phyloP scores from a whole-genome alignment of 2,329 filamentous ascomycete genomes.

The Neoscytalidium dimidiatum region DNA sequence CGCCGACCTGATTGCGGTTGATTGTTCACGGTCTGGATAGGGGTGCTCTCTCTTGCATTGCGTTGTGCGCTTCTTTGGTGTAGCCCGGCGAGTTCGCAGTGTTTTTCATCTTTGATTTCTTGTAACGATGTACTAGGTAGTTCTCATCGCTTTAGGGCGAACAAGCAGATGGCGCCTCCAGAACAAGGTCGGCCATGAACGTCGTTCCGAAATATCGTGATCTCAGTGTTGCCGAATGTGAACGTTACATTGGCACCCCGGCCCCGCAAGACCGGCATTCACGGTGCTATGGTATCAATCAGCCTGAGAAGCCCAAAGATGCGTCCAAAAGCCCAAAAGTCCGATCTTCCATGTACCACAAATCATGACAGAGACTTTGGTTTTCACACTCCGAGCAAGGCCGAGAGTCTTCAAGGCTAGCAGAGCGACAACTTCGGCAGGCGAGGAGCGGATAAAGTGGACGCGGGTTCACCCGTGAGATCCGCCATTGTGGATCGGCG shows the following conservation, averaged over 20 bases:
- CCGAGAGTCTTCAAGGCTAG: no score
- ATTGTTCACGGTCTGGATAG: slow-evolving; percentile 14
- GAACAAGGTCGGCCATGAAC: neutral
- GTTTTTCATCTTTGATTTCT: neutral
- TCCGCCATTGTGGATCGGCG: slow-evolving; percentile 15
- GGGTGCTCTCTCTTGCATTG: slow-evolving; percentile 13
- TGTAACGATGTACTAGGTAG: slow-evolving; percentile 19
- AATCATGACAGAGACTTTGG: no score
- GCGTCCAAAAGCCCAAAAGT: no score
- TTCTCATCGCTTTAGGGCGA: neutral
- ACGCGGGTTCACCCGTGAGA: slow-evolving; percentile 9
- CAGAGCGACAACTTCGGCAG: no score
- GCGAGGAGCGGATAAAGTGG: neutral
- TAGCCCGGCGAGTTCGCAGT: neutral
- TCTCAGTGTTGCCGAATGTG: no score
- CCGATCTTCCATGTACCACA: no score
- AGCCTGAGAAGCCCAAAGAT: no score
- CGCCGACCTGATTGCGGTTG: neutral
- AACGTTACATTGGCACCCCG: no score
- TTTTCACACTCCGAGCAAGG: no score
- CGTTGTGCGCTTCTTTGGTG: slow-evolving; percentile 6
- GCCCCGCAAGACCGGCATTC: no score
- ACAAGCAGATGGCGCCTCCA: neutral
- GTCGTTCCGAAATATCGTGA: neutral
- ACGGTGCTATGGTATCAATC: no score